Evolutionary conservation across 352 stramenopile genomes (phyloP).

Genomic region (Globisporangium echinulatum): DNA sequence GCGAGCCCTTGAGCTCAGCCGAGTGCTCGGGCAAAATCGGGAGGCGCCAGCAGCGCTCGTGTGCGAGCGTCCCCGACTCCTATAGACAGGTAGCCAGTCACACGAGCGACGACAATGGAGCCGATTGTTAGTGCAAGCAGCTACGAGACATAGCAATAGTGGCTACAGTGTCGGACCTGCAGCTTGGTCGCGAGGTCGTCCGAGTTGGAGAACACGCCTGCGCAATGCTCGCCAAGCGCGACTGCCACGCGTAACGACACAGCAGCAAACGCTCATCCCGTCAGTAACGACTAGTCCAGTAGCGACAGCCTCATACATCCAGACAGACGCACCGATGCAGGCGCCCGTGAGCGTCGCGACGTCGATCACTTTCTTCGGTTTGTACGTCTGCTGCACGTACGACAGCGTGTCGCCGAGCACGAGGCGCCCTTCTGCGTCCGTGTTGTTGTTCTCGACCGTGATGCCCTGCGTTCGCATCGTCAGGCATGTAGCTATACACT

Average conservation of each 20-base stretch:
- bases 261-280: background rate
- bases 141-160: background rate
- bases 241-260: conserved; percentile 25
- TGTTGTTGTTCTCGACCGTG: conserved; percentile 91
- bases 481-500: background rate
- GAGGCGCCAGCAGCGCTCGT: conserved; percentile 87
- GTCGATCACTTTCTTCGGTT: conserved; percentile 91
- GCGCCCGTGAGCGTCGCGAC: conserved; percentile 91
- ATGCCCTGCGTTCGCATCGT: conserved; percentile 30
- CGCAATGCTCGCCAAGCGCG: conserved; percentile 83
- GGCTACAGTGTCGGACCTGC: conserved; percentile 14
- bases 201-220: conserved; percentile 91
- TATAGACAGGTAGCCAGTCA: conserved; percentile 6
- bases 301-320: no score
- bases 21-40: conserved; percentile 85
- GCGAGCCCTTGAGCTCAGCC: conserved; percentile 68
- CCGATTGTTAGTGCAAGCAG: background rate
- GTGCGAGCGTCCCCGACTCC: conserved; percentile 43
- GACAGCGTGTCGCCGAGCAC: conserved; percentile 88
- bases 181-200: conserved; percentile 75
- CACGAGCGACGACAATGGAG: no score
- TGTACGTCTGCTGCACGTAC: conserved; percentile 85
- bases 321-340: conserved; percentile 48
- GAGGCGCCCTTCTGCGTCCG: conserved; percentile 89
- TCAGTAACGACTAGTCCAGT: background rate